A percentile compares a stretch with the other conserved stretches of the same genome.
phyloP scores from a whole-genome alignment of 164 flowering plant genomes.

The Chloranthus sessilifolius region DNA sequence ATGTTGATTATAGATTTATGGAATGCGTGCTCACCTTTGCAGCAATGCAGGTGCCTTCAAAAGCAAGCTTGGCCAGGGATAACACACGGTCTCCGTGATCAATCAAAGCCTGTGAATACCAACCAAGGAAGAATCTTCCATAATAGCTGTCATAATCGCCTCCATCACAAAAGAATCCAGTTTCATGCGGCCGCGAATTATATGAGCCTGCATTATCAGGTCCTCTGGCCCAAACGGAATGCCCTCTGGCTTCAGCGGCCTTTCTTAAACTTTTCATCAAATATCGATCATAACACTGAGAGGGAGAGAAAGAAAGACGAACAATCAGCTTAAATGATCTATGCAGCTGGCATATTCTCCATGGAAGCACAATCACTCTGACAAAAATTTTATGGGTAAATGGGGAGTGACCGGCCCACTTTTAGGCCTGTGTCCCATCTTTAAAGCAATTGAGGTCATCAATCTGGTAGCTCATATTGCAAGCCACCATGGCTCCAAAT shows the following conservation, averaged over 20 bases:
- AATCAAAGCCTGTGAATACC: constrained; percentile 77
- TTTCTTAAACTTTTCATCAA: constrained; percentile 61
- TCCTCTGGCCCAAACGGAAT: constrained; percentile 74
- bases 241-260: constrained; percentile 87
- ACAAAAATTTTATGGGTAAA: no score
- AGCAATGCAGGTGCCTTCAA: constrained; percentile 72
- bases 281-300: constrained; percentile 88
- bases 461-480: no score
- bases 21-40: constrained; percentile 45
- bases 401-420: no score
- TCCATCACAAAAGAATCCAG: constrained; percentile 90
- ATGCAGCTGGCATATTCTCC: neutral
- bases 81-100: constrained; percentile 83
- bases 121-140: constrained; percentile 84
- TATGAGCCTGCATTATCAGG: constrained; percentile 93
- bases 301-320: no score
- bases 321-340: neutral
- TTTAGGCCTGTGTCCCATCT: no score
- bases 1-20: neutral
- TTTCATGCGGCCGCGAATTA: constrained; percentile 77
- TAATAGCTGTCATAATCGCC: constrained; percentile 91
- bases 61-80: constrained; percentile 74
- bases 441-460: no score
- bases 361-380: neutral
- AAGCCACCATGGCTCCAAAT: no score